Conservation (phyloP, 106 monocot genomes). For the Acanthochlamys bracteata region DNA sequence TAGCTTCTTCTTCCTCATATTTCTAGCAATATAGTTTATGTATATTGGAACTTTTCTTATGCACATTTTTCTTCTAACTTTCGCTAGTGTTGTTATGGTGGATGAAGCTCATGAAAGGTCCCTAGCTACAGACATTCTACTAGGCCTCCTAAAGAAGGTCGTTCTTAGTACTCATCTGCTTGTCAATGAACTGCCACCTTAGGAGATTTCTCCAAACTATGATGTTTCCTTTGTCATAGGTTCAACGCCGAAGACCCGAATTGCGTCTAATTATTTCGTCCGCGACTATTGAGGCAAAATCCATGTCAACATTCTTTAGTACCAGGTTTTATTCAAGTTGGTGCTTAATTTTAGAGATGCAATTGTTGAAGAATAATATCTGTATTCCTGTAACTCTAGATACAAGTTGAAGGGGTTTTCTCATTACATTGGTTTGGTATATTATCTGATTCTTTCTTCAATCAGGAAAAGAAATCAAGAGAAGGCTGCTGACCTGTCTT, state of each 20-base stretch:
- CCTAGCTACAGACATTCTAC: constrained; percentile 80
- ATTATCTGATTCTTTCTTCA: constrained; percentile 4
- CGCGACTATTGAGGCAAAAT: constrained; percentile 96
- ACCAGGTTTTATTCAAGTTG: no score
- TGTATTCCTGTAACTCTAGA: no score
- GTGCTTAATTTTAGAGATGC: no score
- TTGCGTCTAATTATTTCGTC: constrained; percentile 93
- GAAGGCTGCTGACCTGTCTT: constrained; percentile 21
- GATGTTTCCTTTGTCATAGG: constrained; percentile 24
- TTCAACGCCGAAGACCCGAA: constrained; percentile 86
- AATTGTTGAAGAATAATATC: no score
- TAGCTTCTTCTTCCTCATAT: neutral
- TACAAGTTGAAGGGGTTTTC: no score
- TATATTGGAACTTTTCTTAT: neutral
- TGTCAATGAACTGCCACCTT: neutral
- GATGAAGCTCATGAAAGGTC: constrained; percentile 99
- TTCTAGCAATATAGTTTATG: neutral
- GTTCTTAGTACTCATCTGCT: neutral
- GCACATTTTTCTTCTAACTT: neutral
- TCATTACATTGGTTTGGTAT: no score
- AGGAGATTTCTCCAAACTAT: neutral
- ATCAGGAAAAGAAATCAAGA: constrained; percentile 55
- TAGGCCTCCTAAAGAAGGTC: constrained; percentile 95
- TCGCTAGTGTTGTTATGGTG: constrained; percentile 66
- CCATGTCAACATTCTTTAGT: constrained; percentile 81